A percentile compares a stretch with the other conserved stretches of the same genome.
These are phyloP conservation scores for Drosera capensis DNA, from an alignment of 148 eudicot species.

Conservation along the genomic window DNA sequence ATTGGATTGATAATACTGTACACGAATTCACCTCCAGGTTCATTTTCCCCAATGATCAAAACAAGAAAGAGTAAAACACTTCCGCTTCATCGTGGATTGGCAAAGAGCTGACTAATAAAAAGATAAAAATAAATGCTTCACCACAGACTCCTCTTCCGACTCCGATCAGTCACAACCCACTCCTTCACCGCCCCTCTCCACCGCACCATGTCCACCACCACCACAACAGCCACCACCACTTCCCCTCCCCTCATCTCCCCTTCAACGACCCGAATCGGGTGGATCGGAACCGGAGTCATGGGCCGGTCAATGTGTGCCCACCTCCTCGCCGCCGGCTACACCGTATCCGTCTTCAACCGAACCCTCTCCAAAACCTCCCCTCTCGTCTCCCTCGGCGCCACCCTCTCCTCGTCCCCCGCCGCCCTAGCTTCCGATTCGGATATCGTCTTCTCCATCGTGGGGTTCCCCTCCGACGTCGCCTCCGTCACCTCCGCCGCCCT, in stretches of 20 bases:
- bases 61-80: no score
- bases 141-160: background rate
- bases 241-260: slow-evolving; percentile 33
- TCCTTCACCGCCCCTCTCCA: slow-evolving; percentile 8
- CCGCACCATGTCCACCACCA: slow-evolving; percentile 34
- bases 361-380: slow-evolving; percentile 71
- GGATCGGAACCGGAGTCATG: slow-evolving; percentile 99
- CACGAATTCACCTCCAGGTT: no score
- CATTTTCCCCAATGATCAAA: no score
- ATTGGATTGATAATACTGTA: no score
- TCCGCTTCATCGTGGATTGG: no score
- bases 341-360: slow-evolving; percentile 74
- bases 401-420: slow-evolving; percentile 41
- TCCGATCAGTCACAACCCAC: background rate
- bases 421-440: slow-evolving; percentile 64
- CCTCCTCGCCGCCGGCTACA: slow-evolving; percentile 78
- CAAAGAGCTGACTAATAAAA: no score
- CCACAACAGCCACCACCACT: slow-evolving; percentile 16
- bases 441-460: slow-evolving; percentile 92
- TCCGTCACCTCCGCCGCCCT: slow-evolving; percentile 52
- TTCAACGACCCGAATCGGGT: slow-evolving; percentile 58
- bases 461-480: slow-evolving; percentile 84
- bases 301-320: slow-evolving; percentile 88
- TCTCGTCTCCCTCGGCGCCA: slow-evolving; percentile 47
- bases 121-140: background rate